phyloP scores from a whole-genome alignment of 2,329 filamentous ascomycete species.

The Albifimbria verrucaria region DNA sequence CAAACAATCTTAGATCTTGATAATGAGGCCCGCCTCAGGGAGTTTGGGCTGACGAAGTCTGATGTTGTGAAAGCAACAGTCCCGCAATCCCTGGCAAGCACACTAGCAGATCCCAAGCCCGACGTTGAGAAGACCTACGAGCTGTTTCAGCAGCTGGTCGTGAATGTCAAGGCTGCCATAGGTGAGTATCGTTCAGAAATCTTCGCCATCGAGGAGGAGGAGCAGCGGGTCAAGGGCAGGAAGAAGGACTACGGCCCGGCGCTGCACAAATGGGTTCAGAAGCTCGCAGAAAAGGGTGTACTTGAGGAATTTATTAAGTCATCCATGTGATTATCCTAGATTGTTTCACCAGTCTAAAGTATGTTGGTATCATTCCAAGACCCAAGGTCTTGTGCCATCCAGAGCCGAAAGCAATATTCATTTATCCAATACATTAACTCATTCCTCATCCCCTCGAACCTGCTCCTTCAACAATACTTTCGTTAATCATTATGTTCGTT shows the following conservation, averaged over 20 bases:
- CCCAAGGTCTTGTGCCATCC: not conserved
- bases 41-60: slow-evolving; percentile 23
- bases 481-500: too few species aligned
- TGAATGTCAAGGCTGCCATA: slow-evolving; percentile 39
- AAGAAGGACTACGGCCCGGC: slow-evolving; percentile 68
- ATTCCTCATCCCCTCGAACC: too few species aligned
- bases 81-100: slow-evolving; percentile 11
- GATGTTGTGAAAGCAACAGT: slow-evolving; percentile 20
- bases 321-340: slow-evolving; percentile 9
- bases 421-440: too few species aligned
- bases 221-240: slow-evolving; percentile 49
- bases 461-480: too few species aligned
- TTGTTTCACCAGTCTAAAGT: not conserved
- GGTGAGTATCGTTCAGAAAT: slow-evolving; percentile 47
- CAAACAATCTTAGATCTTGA: slow-evolving; percentile 16
- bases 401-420: too few species aligned
- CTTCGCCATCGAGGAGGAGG: slow-evolving; percentile 41
- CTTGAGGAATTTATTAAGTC: slow-evolving; percentile 42
- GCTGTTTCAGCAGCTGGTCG: slow-evolving; percentile 35
- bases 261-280: slow-evolving; percentile 66
- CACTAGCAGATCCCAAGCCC: slow-evolving; percentile 8
- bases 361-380: not conserved
- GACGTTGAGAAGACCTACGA: slow-evolving; percentile 24
- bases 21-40: slow-evolving; percentile 20
- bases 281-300: slow-evolving; percentile 63